A percentile compares a stretch with the other conserved stretches of the same genome.
phyloP scores from a whole-genome alignment of 2,329 filamentous ascomycete genomes.

The Penicillium vulpinum region DNA sequence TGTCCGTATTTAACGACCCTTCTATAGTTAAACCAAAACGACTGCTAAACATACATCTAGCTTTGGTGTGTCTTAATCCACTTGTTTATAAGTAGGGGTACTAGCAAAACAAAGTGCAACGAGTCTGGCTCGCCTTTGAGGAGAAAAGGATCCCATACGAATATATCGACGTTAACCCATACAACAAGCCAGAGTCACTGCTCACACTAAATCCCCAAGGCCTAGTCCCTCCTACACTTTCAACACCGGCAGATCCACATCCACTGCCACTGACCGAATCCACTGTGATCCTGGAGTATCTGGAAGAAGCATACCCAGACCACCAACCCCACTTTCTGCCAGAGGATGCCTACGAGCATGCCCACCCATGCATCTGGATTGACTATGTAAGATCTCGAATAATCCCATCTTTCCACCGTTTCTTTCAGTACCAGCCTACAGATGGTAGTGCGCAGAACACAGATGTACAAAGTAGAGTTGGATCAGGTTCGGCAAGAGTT shows the following conservation, averaged over 20 bases:
- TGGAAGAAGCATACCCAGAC: constrained; percentile 67
- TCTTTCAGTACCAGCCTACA: constrained; percentile 50
- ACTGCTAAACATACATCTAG: constrained; percentile 19
- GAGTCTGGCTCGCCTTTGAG: constrained; percentile 69
- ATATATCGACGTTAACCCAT: constrained; percentile 77
- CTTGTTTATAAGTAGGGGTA: background rate
- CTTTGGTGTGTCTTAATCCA: constrained; percentile 29
- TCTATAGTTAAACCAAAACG: background rate
- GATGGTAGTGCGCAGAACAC: constrained; percentile 33
- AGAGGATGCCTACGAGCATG: constrained; percentile 62
- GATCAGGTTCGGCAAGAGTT: constrained; percentile 61
- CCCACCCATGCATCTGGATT: constrained; percentile 69
- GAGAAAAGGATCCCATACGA: constrained; percentile 74
- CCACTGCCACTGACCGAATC: constrained; percentile 69
- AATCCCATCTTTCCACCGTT: constrained; percentile 68
- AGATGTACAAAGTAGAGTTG: constrained; percentile 39
- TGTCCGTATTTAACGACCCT: constrained; percentile 50
- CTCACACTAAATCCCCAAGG: constrained; percentile 72
- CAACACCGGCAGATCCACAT: constrained; percentile 23
- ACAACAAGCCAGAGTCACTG: constrained; percentile 68
- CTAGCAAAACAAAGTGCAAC: constrained; percentile 53
- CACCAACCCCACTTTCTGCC: constrained; percentile 58
- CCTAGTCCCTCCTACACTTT: constrained; percentile 72
- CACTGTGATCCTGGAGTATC: constrained; percentile 70
- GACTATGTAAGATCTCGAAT: constrained; percentile 69